These are phyloP conservation scores for Annulohypoxylon bovei DNA, from an alignment of 495 filamentous ascomycete genomes.

Conservation along the genomic window DNA sequence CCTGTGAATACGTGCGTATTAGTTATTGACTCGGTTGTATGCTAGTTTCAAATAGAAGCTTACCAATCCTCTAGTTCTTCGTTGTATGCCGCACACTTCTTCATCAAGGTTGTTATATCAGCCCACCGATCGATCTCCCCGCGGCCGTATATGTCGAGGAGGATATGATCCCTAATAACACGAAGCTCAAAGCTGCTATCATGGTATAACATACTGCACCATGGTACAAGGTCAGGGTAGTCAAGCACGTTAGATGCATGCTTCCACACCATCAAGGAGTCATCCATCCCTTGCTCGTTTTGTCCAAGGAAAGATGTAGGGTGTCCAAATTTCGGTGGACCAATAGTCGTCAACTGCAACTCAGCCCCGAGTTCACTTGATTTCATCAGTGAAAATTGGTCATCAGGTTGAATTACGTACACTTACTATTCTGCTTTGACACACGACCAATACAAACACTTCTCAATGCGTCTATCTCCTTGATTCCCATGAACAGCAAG, in stretches of 20 bases:
- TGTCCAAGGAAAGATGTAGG: no score
- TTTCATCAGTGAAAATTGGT: not conserved
- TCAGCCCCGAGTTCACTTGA: not conserved
- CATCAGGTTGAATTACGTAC: not conserved
- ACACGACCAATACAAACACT: not conserved
- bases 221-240: slow-evolving; percentile 26
- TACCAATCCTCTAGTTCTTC: slow-evolving; percentile 4
- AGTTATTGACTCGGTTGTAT: not conserved
- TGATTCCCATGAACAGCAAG: not conserved
- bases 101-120: not conserved
- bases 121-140: not conserved
- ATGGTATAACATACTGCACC: slow-evolving; percentile 43
- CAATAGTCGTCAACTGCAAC: not conserved
- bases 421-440: not conserved
- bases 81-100: not conserved
- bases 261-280: no score
- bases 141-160: not conserved
- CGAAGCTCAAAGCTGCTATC: slow-evolving; percentile 45
- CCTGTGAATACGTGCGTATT: not conserved
- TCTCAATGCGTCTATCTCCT: not conserved
- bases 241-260: not conserved
- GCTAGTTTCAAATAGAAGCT: not conserved
- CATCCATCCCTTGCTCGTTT: no score
- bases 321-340: no score
- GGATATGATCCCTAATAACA: slow-evolving; percentile 40